A percentile compares a stretch with the other conserved stretches of the same genome.
Conservation (phyloP, 352 stramenopile genomes). For the Blastocystis hominis region DNA sequence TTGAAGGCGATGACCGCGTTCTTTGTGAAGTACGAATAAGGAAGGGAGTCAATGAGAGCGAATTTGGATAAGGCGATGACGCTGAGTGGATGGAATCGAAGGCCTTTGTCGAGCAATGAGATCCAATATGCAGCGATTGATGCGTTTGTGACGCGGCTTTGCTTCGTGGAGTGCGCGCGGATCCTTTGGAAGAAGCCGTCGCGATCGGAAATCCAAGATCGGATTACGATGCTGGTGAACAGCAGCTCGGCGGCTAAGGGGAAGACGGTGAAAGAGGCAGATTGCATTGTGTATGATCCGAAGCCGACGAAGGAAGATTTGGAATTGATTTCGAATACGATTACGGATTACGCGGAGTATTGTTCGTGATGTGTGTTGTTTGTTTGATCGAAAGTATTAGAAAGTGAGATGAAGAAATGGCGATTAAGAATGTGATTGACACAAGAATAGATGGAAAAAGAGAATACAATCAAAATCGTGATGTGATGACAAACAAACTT, state of each 20-base stretch:
- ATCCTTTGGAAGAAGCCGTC: not conserved
- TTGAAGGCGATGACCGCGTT: not conserved
- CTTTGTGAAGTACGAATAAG: not conserved
- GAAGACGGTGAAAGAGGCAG: not conserved
- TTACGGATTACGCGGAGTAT: not conserved
- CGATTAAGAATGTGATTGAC: too few relatives aligned
- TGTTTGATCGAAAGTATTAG: not conserved
- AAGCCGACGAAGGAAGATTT: not conserved
- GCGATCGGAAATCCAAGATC: not conserved
- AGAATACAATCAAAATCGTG: too few relatives aligned
- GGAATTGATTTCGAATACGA: not conserved
- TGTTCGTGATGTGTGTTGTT: not conserved
- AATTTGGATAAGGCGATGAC: not conserved
- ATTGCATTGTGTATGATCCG: not conserved
- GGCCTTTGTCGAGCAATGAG: not conserved
- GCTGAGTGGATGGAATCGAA: not conserved
- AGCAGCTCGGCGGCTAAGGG: not conserved
- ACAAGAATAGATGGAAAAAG: too few relatives aligned
- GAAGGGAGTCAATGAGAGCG: not conserved
- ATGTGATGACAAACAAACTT: too few relatives aligned
- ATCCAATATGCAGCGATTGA: not conserved
- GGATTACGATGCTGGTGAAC: not conserved
- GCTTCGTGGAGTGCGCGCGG: not conserved
- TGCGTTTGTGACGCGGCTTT: conserved; percentile 2
- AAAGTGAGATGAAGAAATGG: too few relatives aligned